Conservation (phyloP, 2,329 filamentous ascomycete genomes). For the Tothia fuscella region DNA sequence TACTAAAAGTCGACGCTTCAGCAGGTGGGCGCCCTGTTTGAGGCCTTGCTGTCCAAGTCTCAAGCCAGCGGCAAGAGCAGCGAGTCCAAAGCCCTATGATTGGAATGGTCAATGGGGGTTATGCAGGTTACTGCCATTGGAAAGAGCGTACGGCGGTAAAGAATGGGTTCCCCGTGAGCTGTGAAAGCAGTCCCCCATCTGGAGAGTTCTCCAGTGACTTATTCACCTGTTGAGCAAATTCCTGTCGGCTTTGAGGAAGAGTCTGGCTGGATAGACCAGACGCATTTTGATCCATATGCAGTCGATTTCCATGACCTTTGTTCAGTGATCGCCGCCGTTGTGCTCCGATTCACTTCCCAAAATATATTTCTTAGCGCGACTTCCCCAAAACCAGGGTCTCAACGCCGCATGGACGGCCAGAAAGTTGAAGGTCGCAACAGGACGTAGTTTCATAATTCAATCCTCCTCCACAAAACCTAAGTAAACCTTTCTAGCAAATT, state of each 20-base stretch:
- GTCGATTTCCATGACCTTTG: no score
- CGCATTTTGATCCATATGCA: slow-evolving; percentile 29
- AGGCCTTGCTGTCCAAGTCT: slow-evolving; percentile 70
- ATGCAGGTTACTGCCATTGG: not conserved
- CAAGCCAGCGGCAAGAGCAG: slow-evolving; percentile 70
- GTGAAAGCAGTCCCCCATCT: slow-evolving; percentile 28
- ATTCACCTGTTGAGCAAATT: slow-evolving; percentile 22
- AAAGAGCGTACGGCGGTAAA: slow-evolving; percentile 44
- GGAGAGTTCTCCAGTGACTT: slow-evolving; percentile 22
- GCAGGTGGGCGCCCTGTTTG: slow-evolving; percentile 57
- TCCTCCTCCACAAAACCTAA: no score
- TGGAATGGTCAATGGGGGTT: slow-evolving; percentile 16
- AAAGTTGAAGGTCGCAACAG: no score
- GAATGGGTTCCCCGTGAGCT: slow-evolving; percentile 39
- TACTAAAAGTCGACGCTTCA: slow-evolving; percentile 78
- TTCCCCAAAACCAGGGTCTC: no score
- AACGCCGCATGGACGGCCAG: no score
- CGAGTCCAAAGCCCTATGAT: slow-evolving; percentile 86
- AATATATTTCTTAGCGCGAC: no score
- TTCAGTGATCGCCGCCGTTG: no score
- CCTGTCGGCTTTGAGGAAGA: slow-evolving; percentile 20
- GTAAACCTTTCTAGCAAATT: no score
- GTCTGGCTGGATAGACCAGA: slow-evolving; percentile 14
- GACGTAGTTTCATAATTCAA: no score
- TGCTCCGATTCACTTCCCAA: no score